Percentiles rank a stretch among this genome's conserved stretches.
These are phyloP conservation scores for Meripilus lineatus DNA, from an alignment of 1,284 basidiomycete species.

Conservation along the genomic window DNA sequence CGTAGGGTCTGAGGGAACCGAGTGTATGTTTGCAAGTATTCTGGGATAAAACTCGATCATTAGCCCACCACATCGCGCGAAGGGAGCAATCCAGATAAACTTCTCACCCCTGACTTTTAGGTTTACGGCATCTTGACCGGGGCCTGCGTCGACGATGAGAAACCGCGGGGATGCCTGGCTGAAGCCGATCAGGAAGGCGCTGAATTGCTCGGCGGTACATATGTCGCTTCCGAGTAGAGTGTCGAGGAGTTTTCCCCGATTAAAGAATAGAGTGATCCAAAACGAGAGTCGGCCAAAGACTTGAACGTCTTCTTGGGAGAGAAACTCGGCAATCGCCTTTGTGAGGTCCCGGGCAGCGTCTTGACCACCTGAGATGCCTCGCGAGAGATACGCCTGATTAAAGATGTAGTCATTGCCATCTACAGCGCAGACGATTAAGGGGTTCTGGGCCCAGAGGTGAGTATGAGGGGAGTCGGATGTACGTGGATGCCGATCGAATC, in stretches of 20 bases:
- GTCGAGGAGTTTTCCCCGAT: slow-evolving; percentile 49
- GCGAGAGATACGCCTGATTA: slow-evolving; percentile 46
- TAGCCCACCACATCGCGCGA: slow-evolving; percentile 1
- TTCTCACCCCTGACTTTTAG: slow-evolving; percentile 68
- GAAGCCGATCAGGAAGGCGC: slow-evolving; percentile 64
- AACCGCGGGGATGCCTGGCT: slow-evolving; percentile 68
- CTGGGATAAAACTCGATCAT: slow-evolving; percentile 34
- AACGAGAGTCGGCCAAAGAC: slow-evolving; percentile 57
- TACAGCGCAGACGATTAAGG: slow-evolving; percentile 67
- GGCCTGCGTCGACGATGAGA: slow-evolving; percentile 66
- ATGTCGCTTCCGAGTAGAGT: slow-evolving; percentile 45
- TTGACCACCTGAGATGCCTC: slow-evolving; percentile 65
- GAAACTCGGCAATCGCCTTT: slow-evolving; percentile 57
- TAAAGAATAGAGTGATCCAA: slow-evolving; percentile 69
- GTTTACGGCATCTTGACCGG: slow-evolving; percentile 57
- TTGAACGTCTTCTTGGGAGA: slow-evolving; percentile 53
- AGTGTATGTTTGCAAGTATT: slow-evolving; percentile 71
- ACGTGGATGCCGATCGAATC: slow-evolving; percentile 19
- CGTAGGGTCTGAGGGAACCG: slow-evolving; percentile 71
- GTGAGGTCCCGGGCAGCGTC: slow-evolving; percentile 64
- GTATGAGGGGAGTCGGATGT: neutral
- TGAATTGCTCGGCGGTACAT: slow-evolving; percentile 61
- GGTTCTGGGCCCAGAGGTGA: slow-evolving; percentile 44
- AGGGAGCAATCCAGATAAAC: neutral
- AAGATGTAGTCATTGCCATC: slow-evolving; percentile 72